These are phyloP conservation scores for Dioszegia aurantiaca DNA, from an alignment of 768 basidiomycete genomes.

Conservation along the genomic window DNA sequence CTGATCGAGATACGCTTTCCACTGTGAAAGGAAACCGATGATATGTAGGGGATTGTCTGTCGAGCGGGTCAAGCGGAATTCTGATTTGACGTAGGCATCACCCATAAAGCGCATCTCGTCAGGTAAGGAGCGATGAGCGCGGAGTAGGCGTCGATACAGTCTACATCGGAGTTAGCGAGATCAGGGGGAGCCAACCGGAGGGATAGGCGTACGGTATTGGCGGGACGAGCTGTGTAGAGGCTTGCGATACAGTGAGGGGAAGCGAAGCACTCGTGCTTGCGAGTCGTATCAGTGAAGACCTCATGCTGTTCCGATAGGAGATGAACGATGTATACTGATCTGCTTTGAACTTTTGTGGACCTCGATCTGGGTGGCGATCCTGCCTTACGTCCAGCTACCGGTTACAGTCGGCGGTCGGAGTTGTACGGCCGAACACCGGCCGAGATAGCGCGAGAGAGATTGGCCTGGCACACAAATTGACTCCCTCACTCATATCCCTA, in stretches of 20 bases:
- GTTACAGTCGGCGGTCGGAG: neutral
- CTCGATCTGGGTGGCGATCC: slow-evolving; percentile 6
- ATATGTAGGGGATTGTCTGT: slow-evolving; percentile 83
- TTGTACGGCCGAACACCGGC: neutral
- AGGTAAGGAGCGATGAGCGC: slow-evolving; percentile 73
- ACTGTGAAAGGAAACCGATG: slow-evolving; percentile 91
- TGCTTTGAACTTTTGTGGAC: neutral
- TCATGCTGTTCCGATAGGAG: slow-evolving; percentile 31
- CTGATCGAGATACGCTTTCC: slow-evolving; percentile 86
- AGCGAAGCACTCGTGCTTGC: slow-evolving; percentile 63
- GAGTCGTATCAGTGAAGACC: slow-evolving; percentile 18
- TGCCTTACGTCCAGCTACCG: neutral
- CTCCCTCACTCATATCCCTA: too few species aligned
- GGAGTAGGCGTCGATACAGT: slow-evolving; percentile 73
- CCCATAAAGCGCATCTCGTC: slow-evolving; percentile 78
- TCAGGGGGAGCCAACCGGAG: too few species aligned
- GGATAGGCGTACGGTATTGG: slow-evolving; percentile 78
- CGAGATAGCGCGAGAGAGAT: neutral
- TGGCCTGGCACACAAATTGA: too few species aligned
- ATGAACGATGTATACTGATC: too few species aligned
- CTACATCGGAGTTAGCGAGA: slow-evolving; percentile 55
- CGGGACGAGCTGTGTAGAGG: slow-evolving; percentile 70
- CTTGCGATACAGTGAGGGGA: slow-evolving; percentile 62
- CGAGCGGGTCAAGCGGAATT: slow-evolving; percentile 78
- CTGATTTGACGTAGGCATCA: slow-evolving; percentile 79